Evolutionary conservation across 495 filamentous ascomycete genomes (phyloP).

Genomic region (Monascus purpureus): DNA sequence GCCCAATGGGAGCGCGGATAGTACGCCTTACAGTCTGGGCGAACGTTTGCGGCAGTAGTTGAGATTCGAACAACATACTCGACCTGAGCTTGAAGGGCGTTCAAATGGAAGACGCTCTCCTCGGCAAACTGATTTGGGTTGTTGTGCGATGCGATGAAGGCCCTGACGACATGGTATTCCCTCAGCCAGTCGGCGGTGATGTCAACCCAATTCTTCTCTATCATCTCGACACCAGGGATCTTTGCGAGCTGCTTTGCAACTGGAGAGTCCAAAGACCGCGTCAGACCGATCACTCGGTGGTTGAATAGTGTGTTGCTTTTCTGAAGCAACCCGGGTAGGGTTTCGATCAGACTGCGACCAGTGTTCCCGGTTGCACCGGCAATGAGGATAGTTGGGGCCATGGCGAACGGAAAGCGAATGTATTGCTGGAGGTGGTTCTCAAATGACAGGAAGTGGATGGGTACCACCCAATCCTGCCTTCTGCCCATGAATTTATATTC

Average conservation of each 20-base stretch:
- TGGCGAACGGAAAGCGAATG: no score
- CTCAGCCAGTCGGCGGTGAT: slow-evolving; percentile 30
- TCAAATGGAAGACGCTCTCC: slow-evolving; percentile 24
- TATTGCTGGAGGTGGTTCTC: no score
- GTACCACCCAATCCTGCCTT: no score
- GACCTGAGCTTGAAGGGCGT: slow-evolving; percentile 26
- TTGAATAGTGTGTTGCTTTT: slow-evolving; percentile 11
- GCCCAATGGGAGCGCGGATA: slow-evolving; percentile 34
- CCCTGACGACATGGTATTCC: slow-evolving; percentile 21
- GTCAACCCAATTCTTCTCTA: slow-evolving; percentile 29
- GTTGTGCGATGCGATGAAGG: slow-evolving; percentile 29
- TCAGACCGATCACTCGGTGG: slow-evolving; percentile 25
- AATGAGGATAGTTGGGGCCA: slow-evolving; percentile 15
- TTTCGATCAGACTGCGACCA: slow-evolving; percentile 17
- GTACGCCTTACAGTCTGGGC: slow-evolving; percentile 22
- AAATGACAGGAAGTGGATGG: no score
- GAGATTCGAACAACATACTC: slow-evolving; percentile 36
- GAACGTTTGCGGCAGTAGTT: slow-evolving; percentile 27
- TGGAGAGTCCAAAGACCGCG: slow-evolving; percentile 16
- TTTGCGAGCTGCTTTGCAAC: slow-evolving; percentile 21
- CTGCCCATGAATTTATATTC: no score
- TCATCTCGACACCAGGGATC: slow-evolving; percentile 22
- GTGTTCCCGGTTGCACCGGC: slow-evolving; percentile 28
- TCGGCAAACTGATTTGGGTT: slow-evolving; percentile 26
- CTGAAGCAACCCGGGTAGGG: slow-evolving; percentile 17